Conservation (phyloP, 768 basidiomycete species). For the Imleria badia region DNA sequence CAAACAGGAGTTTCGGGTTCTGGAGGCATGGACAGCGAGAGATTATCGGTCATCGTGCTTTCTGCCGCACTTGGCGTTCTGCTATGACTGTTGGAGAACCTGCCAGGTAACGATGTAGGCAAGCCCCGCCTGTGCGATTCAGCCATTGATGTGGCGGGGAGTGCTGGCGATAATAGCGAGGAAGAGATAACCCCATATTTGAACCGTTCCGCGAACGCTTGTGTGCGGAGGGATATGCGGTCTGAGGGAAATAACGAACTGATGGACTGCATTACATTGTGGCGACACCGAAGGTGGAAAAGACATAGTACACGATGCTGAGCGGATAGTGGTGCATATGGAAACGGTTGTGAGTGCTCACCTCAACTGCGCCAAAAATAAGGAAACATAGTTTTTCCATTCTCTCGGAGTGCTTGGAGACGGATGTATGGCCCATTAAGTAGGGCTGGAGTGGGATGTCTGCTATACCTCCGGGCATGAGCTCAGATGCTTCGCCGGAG, state of each 20-base stretch:
- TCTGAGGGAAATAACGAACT: conserved; percentile 37
- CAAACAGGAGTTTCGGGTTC: conserved; percentile 39
- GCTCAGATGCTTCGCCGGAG: conserved; percentile 54
- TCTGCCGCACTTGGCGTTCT: conserved; percentile 42
- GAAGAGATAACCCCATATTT: conserved; percentile 85
- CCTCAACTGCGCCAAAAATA: conserved; percentile 33
- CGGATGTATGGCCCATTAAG: conserved; percentile 5
- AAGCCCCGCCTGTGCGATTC: conserved; percentile 32
- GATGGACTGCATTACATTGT: conserved; percentile 34
- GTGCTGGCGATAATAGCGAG: conserved; percentile 62
- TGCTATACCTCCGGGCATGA: conserved; percentile 55
- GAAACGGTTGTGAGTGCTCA: conserved; percentile 28
- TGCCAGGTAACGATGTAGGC: conserved; percentile 47
- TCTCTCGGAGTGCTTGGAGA: conserved; percentile 21
- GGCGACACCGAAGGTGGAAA: conserved; percentile 6
- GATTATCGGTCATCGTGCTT: conserved; percentile 21
- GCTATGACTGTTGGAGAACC: conserved; percentile 38
- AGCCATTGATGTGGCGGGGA: conserved; percentile 40
- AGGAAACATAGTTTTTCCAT: conserved; percentile 29
- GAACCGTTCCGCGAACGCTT: conserved; percentile 72
- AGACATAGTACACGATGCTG: neutral
- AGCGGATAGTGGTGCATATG: conserved; percentile 14
- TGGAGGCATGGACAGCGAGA: conserved; percentile 27
- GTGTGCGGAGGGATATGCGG: conserved; percentile 36
- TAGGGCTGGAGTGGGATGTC: conserved; percentile 32